Conservation (phyloP, 768 basidiomycete genomes). For the Daedaleopsis nitida region DNA sequence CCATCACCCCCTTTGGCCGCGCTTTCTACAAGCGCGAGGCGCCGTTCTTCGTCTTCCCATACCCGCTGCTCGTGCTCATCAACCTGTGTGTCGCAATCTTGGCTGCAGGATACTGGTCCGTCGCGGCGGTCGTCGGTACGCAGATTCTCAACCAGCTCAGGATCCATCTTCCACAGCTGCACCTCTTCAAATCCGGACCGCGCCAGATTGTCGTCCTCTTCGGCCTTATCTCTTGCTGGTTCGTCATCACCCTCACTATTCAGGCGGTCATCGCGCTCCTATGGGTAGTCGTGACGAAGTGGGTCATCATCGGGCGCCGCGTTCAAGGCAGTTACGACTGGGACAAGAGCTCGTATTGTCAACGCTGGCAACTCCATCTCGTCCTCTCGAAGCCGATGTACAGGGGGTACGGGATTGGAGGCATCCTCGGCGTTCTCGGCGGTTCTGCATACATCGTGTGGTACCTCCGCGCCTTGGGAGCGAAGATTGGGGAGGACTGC, state of each 20-base stretch:
- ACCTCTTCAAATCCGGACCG: conserved; percentile 41
- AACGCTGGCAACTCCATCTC: conserved; percentile 51
- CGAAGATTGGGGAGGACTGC: conserved; percentile 48
- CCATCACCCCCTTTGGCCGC: conserved; percentile 44
- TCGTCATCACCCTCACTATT: conserved; percentile 40
- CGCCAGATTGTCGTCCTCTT: conserved; percentile 43
- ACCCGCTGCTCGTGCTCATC: conserved; percentile 37
- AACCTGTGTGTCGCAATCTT: conserved; percentile 42
- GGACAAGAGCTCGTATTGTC: conserved; percentile 51
- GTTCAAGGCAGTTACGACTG: conserved; percentile 43
- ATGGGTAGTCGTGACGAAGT: conserved; percentile 46
- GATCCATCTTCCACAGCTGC: conserved; percentile 34
- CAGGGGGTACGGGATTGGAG: conserved; percentile 45
- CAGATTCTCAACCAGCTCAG: conserved; percentile 41
- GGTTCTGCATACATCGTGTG: conserved; percentile 49
- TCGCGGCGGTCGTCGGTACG: conserved; percentile 42
- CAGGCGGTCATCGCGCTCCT: conserved; percentile 41
- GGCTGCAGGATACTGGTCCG: conserved; percentile 46
- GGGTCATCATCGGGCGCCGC: conserved; percentile 45
- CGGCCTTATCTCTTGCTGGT: conserved; percentile 41
- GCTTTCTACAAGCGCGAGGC: conserved; percentile 46
- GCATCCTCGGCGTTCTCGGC: conserved; percentile 41
- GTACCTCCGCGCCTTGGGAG: conserved; percentile 41
- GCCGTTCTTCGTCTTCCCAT: conserved; percentile 44
- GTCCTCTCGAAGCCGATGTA: conserved; percentile 40